Evolutionary conservation across 2,329 filamentous ascomycete genomes (phyloP).

Genomic region (Diplodia mutila): DNA sequence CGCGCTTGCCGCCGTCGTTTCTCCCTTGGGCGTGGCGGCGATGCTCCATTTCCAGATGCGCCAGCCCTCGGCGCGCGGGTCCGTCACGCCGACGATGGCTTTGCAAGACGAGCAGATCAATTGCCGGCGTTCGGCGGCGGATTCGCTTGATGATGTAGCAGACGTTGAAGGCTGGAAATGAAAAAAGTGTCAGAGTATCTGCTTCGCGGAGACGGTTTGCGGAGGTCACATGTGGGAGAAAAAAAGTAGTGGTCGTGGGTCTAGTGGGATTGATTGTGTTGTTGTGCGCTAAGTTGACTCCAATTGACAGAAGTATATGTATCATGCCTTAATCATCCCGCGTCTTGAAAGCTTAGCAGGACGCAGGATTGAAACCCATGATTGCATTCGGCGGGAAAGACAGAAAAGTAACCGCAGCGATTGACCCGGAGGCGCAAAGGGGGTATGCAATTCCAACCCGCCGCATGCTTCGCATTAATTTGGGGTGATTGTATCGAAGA

Average conservation of each 20-base stretch:
- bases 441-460: conserved; percentile 6
- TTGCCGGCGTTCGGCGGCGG: neutral
- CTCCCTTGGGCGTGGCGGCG: conserved; percentile 31
- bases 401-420: conserved; percentile 15
- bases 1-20: neutral
- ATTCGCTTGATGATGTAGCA: neutral
- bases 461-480: conserved; percentile 39
- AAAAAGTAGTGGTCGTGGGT: neutral
- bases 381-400: neutral
- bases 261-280: neutral
- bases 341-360: conserved; percentile 1
- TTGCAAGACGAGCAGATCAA: conserved; percentile 47
- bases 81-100: conserved; percentile 44
- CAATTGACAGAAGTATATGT: conserved; percentile 10
- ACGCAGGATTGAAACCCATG: conserved; percentile 7
- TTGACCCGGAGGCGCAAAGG: neutral
- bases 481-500: conserved; percentile 65
- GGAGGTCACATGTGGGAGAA: neutral
- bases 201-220: neutral
- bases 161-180: neutral
- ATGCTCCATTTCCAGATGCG: conserved; percentile 57
- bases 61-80: conserved; percentile 51
- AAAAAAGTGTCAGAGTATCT: conserved; percentile 10
- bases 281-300: conserved; percentile 23
- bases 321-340: conserved; percentile 15